phyloP scores from a whole-genome alignment of 139 green algal species.

The Chlorella sp. region DNA sequence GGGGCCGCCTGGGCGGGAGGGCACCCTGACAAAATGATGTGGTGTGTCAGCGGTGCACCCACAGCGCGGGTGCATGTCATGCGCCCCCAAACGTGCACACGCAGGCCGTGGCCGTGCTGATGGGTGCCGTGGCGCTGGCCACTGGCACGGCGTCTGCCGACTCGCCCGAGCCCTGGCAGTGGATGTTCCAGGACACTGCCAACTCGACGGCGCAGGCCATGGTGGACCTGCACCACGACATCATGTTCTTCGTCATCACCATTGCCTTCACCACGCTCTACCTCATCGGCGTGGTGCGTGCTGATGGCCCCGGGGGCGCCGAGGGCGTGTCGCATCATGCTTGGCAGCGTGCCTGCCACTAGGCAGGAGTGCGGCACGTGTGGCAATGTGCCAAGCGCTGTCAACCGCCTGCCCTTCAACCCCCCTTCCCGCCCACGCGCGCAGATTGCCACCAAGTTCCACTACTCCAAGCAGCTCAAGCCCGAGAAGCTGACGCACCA shows the following conservation, averaged over 20 bases:
- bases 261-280: constrained; percentile 25
- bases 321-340: neutral
- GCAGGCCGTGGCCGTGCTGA: constrained; percentile 26
- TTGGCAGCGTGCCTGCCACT: neutral
- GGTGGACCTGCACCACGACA: constrained; percentile 35
- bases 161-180: constrained; percentile 22
- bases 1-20: too few relatives aligned
- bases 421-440: neutral
- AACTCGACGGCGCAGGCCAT: constrained; percentile 26
- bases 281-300: constrained; percentile 27
- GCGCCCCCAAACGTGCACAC: too few relatives aligned
- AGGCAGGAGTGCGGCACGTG: neutral
- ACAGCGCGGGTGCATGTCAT: neutral
- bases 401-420: neutral
- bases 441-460: constrained; percentile 43
- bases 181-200: constrained; percentile 32
- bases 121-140: constrained; percentile 21
- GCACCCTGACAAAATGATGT: too few relatives aligned
- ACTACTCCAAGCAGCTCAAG: constrained; percentile 28
- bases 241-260: constrained; percentile 42
- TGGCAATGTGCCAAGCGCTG: neutral
- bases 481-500: constrained; percentile 47
- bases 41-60: neutral
- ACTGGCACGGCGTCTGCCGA: constrained; percentile 17
- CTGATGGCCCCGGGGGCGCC: too few relatives aligned